Base-by-base conservation (phyloP, 202 grass and related monocot species). In the Carex arenaria region DNA sequence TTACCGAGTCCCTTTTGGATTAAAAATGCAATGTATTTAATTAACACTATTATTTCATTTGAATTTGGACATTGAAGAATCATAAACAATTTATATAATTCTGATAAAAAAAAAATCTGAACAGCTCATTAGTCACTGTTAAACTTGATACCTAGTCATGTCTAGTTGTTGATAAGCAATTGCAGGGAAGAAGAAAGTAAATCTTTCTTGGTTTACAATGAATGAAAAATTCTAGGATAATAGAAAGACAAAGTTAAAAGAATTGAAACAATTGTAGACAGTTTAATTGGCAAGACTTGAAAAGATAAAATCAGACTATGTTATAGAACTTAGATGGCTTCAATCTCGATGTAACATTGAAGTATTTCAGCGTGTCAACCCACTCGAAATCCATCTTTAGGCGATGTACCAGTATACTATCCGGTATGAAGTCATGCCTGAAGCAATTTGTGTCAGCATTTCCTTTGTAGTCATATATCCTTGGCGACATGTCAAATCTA, bases 391-490 rank as follows among this genome's bases (percentile, higher is more conserved):
- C 76, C 67, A 84, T 83, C 87, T 91, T 94, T 80, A 94, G 89
- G 84, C 87, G 88, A 89, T 94, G 92, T 71, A 94, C 92, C 83
- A 89, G 87, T 80, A 94, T 87, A 86, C 85, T 91, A 67, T 94
- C 92, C 52, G 92, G 89, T 4, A 81, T 62, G 85, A 94, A 94
- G 23, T 85, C 92, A 60, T 85, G 89, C 0, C 92, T 85, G 89
- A 91, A 94, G 79, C 92, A 94, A 82, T 38, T 94, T 61, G 72
- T 81, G 15, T 89, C 87, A 43, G 92, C 90, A 5, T 0, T 0
- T 0, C 92, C 92, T 78, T 85, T 85, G 87, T 94, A 94, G 92
- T 91, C 88, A 81, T 94, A 94, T 85, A 94, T 91, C 82, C 85
- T 34, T 3, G 80, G 92, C 6, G 87, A 87, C 14, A 11, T 64